Base-by-base conservation (phyloP, 495 filamentous ascomycete species). In the Daldinia concentrica region DNA sequence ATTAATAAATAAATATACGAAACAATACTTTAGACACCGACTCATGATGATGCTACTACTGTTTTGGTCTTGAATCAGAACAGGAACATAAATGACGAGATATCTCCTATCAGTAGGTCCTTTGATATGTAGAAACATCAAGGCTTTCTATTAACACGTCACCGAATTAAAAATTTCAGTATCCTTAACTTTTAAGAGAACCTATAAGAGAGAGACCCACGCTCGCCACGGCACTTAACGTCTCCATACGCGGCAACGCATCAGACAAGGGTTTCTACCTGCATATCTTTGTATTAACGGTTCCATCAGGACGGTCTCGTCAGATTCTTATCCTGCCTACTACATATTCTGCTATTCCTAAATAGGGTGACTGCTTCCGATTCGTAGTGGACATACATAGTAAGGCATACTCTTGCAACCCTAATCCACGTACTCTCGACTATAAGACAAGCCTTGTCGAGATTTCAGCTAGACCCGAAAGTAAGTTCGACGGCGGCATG, bases 401-500 rank as follows among this genome's bases (percentile, higher is more conserved):
- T 48, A 11, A 22, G 43, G 17, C 9, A 48, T 24, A 11, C 43
- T 24, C 19, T 48, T 48, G 0, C 19, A 48, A 24, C 17, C 43
- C 17, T 19, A 48, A 9, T 4, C 17, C 8, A 19, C 19, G 7
- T 48, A 11, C 43, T 48, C 43, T 48, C 24, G 7, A 48, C 43
- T 11, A 0, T 19, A 48, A 48, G 3, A 9, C n/a, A 17, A 48
- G 43, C 43, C 43, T 48, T 48, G 1, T 5, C 19, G 17, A 48
- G 19, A 48, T 48, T 48, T 22, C 11, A 22, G 9, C 17, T 48
- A 24, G 43, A 22, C 43, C 22, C 43, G 3, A 54, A 54, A 30
- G 50, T 54, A 54, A 54, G 50, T 54, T 54, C 14, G 50, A 54
- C 50, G 50, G 50, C 50, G 27, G 50, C 27, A 54, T 54, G 50